Conservation (phyloP, 176 grass and related monocot species). For the Lolium perenne region DNA sequence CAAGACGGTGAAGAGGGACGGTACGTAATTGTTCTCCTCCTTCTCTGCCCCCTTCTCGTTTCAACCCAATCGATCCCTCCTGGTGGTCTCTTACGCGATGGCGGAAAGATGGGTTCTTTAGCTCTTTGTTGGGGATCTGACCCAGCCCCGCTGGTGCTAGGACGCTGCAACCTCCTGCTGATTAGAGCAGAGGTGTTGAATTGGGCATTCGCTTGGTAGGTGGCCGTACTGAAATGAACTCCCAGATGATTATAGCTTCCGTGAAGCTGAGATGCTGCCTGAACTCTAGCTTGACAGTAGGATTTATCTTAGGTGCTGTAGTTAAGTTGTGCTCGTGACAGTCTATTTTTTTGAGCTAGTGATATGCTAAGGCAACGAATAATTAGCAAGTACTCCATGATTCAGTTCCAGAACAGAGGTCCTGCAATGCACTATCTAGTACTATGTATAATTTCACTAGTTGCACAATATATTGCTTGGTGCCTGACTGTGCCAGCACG, state of each 20-base stretch:
- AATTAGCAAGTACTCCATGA: neutral
- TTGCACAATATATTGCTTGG: neutral
- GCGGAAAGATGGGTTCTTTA: constrained; percentile 11
- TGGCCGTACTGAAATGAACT: neutral
- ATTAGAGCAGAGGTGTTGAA: neutral
- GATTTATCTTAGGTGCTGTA: neutral
- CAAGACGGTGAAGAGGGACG: constrained; percentile 98
- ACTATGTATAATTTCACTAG: neutral
- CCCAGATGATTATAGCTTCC: neutral
- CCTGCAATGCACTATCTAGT: neutral
- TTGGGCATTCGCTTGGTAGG: constrained; percentile 6
- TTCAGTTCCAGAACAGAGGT: neutral
- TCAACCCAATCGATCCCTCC: neutral
- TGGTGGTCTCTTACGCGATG: neutral
- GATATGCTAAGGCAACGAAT: too few species aligned
- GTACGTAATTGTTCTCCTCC: constrained; percentile 38
- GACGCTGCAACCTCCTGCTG: neutral
- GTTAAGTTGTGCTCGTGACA: neutral
- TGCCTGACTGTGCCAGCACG: neutral
- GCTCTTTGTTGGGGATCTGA: constrained; percentile 41
- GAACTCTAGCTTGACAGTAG: neutral
- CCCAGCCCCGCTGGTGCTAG: neutral
- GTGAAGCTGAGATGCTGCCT: neutral
- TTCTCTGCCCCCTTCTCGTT: too few species aligned
- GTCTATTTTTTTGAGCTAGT: neutral